Base-by-base conservation (phyloP, 2,329 filamentous ascomycete species). In the Albifimbria verrucaria region DNA sequence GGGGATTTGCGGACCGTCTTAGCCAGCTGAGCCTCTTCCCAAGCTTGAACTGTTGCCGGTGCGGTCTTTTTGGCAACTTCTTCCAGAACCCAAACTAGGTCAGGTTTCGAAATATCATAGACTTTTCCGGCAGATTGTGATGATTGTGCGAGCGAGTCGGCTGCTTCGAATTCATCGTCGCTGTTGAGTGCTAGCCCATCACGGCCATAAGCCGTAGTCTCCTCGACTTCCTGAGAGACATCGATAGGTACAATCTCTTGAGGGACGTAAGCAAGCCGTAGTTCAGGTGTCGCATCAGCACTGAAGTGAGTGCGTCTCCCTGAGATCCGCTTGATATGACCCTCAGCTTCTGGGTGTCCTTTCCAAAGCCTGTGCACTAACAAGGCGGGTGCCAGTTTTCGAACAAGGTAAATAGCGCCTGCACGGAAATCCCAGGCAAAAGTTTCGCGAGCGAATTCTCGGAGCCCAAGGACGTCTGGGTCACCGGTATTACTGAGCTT, bases 381-480 rank as follows among this genome's bases (percentile, higher is more conserved):
- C 1, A 97, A 72, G 7, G 87, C 85, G 11, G 91, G 89, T 0
- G 91, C 88, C 11, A 97, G 74, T 24, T 89, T 87, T 15, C 87
- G 83, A 24, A 96, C 86, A 55, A 96, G 89, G 64, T 96, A 96
- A 63, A 88, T 82, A 17, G 92, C 92, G 1, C 92, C 93, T 49
- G 80, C 80, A 24, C 86, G 81, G 61, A 86, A 88, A 4, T 81
- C 83, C 94, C 94, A 99, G 54, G 92, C 91, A 59, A 99, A 95
- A 0, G 87, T 87, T 57, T 95, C 86, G 1, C 81, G 79, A 0
- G 87, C 82, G 66, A 96, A 97, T 15, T 80, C 78, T 32, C 93
- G 82, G 32, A 99, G 71, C 0, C 82, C 84, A 4, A 67, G 61
- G 3, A 72, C 51, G 7, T 67, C 60, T 2, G 72, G 58, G 4